Base-by-base conservation (phyloP, 495 filamentous ascomycete genomes). In the Penicillium antarcticum region DNA sequence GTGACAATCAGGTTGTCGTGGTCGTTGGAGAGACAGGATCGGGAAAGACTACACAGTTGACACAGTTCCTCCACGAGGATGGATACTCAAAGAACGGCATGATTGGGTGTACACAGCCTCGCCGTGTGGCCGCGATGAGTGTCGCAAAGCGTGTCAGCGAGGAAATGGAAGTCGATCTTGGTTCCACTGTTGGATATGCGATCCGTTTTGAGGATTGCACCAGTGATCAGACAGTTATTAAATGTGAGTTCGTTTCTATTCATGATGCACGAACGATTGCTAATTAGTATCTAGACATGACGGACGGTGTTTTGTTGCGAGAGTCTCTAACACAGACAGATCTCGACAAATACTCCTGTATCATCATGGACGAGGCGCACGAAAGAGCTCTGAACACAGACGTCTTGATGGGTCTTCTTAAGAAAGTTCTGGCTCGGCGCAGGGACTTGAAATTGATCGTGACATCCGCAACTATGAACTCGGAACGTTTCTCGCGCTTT, bases 291-390 rank as follows among this genome's bases (percentile, higher is more conserved):
- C 26, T 50, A 79, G 76, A 99, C 63, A 97, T 99, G 95, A 99
- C 95, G 1, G 95, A 99, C 61, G 95, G 95, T 69, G 91, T 99
- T 6, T 76, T 99, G 19, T 80, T 99, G 13, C 85, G 95, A 62
- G 95, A 99, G 60, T 96, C 89, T 12, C 80, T 99, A 8, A 87
- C 88, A 42, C 91, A 97, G 60, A 79, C 83, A 13, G 95, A 99
- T 62, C 80, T 99, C 18, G 95, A 97, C 67, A 88, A 88, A 61
- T 99, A 99, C 68, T 96, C 92, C 11, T 96, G 91, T 65, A 91
- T 99, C 43, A 99, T 99, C 66, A 97, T 99, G 94, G 95, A 99
- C 68, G 95, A 99, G 73, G 95, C 95, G 3, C 95, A 99, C 77
- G 95, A 99, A 66, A 82, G 95, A 62, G 92, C 94, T 0, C 74